A percentile compares a stretch with the other conserved stretches of the same genome.
phyloP scores from a whole-genome alignment of 1,284 basidiomycete species.

The Cronartium ribicola region DNA sequence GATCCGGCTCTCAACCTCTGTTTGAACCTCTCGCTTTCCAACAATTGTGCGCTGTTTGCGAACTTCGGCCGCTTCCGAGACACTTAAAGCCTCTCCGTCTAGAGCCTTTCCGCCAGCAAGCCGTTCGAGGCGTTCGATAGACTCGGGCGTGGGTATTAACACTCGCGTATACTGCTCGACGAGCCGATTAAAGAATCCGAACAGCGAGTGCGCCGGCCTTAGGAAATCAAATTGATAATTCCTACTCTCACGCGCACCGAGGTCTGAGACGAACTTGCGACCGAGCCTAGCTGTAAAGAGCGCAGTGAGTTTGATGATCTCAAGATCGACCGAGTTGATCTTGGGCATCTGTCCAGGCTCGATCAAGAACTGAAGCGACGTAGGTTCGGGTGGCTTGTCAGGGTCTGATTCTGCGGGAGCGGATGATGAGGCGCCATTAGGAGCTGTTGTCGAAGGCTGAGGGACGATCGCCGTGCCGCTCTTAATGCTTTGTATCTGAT shows the following conservation, averaged over 20 bases:
- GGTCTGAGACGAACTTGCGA: constrained; percentile 73
- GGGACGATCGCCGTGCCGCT: constrained; percentile 61
- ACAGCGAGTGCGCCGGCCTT: constrained; percentile 88
- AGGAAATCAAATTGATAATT: constrained; percentile 99
- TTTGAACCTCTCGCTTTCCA: constrained; percentile 70
- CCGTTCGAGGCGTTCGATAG: constrained; percentile 62
- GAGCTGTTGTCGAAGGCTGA: constrained; percentile 36
- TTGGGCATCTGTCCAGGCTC: constrained; percentile 21
- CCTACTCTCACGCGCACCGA: constrained; percentile 81
- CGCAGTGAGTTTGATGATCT: constrained; percentile 67
- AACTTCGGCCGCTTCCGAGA: constrained; percentile 59
- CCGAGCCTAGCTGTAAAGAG: constrained; percentile 91
- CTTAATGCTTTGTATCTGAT: constrained; percentile 72
- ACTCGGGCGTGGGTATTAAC: constrained; percentile 73
- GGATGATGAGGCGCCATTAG: constrained; percentile 45
- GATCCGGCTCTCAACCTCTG: constrained; percentile 70
- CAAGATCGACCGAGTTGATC: constrained; percentile 45
- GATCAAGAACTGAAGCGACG: constrained; percentile 39
- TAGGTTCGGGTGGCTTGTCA: constrained; percentile 43
- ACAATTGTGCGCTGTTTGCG: constrained; percentile 52
- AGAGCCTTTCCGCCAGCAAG: constrained; percentile 44
- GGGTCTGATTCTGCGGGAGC: constrained; percentile 46
- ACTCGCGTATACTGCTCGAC: constrained; percentile 94
- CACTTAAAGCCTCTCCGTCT: constrained; percentile 19
- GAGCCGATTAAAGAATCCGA: constrained; percentile 91